Base-by-base conservation (phyloP, 2,329 filamentous ascomycete species). In the Trichothecium roseum region DNA sequence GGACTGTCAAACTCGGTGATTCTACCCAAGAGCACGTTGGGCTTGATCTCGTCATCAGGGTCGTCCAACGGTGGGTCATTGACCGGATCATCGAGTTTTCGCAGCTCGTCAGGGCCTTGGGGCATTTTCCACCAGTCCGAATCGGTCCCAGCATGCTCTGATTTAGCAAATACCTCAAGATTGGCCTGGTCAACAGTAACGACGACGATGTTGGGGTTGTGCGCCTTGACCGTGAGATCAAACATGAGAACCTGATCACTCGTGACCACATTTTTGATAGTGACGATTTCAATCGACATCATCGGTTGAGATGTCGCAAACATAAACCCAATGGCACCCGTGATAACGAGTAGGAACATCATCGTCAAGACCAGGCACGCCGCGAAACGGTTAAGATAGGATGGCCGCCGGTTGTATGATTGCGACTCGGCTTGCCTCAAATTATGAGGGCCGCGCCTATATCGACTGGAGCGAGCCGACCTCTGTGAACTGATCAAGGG, bases 221-320 rank as follows among this genome's bases (percentile, higher is more conserved):
- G 70, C 1, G 89, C 91, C 45, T 77, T 77, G 40, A 98, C 85
- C 15, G 84, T 77, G 33, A 98, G 63, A 56, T 98, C 89, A 49
- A 96, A 74, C 76, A 98, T 94, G 29, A 98, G 72, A 54, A 96
- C 88, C 55, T 94, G 85, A 56, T 94, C 85, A 48, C 85, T 94
- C 3, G 88, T 88, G 33, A 96, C 72, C 17, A 98, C 86, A 45
- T 94, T 93, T 48, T 82, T 77, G 45, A 98, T 86, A 43, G 81
- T 79, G 37, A 81, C 66, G 30, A 96, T 75, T 43, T 81, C 69
- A 39, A 96, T 83, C 43, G 84, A 77, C 18, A 76, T 73, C 32
- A 98, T 72, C 6, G 88, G 84, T 51, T 94, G 87, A 20, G 88
- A 94, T 15, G 88, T 89, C 31, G 87, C 84, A 58, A 95, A 82